Percentiles rank a stretch among this genome's conserved stretches.
These are phyloP conservation scores for Colletotrichum sp. DNA, from an alignment of 2,329 filamentous ascomycete genomes.

Conservation along the genomic window DNA sequence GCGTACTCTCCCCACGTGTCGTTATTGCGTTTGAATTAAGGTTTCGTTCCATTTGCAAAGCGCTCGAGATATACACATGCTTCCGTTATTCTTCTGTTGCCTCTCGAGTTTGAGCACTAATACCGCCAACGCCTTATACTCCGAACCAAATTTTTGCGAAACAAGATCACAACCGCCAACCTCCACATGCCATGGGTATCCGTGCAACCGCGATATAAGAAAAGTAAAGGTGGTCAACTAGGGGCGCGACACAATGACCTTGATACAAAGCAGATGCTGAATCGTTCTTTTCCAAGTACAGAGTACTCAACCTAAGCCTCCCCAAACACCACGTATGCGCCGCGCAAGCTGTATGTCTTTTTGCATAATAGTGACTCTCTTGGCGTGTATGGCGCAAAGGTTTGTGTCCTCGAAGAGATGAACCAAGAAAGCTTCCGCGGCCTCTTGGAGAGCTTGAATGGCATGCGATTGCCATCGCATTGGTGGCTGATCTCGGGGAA, in stretches of 20 bases:
- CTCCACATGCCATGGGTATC: neutral
- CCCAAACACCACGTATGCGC: constrained; percentile 80
- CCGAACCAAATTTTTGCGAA: neutral
- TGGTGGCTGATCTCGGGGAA: constrained; percentile 63
- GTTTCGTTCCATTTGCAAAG: neutral
- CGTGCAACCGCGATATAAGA: neutral
- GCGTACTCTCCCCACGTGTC: neutral
- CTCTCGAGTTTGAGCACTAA: neutral
- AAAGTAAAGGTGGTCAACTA: neutral
- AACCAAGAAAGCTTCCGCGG: constrained; percentile 93
- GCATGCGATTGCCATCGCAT: constrained; percentile 97
- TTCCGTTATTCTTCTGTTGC: neutral
- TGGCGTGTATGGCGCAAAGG: constrained; percentile 95
- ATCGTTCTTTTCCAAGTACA: neutral
- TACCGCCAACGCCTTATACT: neutral
- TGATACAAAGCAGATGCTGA: neutral
- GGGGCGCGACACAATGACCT: neutral
- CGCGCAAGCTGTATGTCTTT: constrained; percentile 96
- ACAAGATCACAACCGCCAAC: neutral
- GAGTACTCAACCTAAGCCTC: constrained; percentile 60
- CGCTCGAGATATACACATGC: neutral
- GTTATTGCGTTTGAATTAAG: neutral
- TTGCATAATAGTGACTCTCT: constrained; percentile 96
- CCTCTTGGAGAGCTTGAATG: constrained; percentile 91
- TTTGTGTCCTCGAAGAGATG: constrained; percentile 98